phyloP scores from a whole-genome alignment of 805 yeast genomes.

The Ogataea dorogensis region DNA sequence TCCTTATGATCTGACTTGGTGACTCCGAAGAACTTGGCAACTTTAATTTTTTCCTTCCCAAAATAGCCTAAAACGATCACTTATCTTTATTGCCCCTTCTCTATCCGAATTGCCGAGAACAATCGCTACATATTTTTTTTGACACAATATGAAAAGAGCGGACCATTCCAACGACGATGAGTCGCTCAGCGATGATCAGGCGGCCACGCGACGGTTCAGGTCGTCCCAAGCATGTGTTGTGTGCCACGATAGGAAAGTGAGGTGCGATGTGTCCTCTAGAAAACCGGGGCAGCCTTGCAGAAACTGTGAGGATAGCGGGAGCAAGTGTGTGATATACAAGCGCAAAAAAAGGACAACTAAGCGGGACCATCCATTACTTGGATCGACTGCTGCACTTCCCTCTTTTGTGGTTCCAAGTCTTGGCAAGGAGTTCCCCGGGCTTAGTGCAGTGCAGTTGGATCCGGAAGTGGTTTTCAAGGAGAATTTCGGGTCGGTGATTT shows the following conservation, averaged over 20 bases:
- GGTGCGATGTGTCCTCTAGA: constrained; percentile 55
- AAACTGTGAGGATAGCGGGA: constrained; percentile 65
- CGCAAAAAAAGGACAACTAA: constrained; percentile 36
- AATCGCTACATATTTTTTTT: too few species aligned
- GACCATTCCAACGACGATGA: too few species aligned
- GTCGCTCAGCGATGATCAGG: neutral
- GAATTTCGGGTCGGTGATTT: constrained; percentile 13
- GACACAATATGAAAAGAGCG: too few species aligned
- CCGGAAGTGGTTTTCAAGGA: constrained; percentile 12
- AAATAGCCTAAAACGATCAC: too few species aligned
- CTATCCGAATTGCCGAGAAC: neutral
- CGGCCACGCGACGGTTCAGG: constrained; percentile 33
- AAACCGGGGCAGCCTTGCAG: constrained; percentile 56
- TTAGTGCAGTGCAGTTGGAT: constrained; percentile 14
- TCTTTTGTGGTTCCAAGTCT: constrained; percentile 11
- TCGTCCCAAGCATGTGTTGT: constrained; percentile 71
- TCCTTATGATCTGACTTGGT: constrained; percentile 3
- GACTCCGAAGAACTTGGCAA: neutral
- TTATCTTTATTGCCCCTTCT: neutral
- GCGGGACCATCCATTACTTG: constrained; percentile 6
- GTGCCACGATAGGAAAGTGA: constrained; percentile 72
- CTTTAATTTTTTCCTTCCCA: neutral
- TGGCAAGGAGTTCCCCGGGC: constrained; percentile 9
- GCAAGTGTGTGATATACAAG: constrained; percentile 60
- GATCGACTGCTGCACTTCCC: constrained; percentile 6